Conservation (phyloP, 1,284 basidiomycete genomes). For the Gymnopus androsaceus region DNA sequence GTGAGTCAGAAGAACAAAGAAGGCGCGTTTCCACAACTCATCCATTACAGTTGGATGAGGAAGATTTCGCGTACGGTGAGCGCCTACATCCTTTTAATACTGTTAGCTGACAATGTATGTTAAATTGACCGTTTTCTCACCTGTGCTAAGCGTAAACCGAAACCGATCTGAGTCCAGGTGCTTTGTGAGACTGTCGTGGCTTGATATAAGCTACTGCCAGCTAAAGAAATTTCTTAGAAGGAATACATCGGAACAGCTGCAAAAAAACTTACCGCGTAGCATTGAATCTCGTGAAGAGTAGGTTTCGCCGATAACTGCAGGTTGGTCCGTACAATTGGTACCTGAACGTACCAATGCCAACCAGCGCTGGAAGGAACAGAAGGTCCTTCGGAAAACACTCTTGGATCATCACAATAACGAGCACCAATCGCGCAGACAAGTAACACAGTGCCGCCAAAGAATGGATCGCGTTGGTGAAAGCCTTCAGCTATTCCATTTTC, state of each 20-base stretch:
- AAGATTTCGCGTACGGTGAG: slow-evolving; percentile 42
- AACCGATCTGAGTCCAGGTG: slow-evolving; percentile 59
- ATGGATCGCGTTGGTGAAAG: slow-evolving; percentile 56
- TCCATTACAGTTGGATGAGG: slow-evolving; percentile 44
- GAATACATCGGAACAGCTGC: slow-evolving; percentile 14
- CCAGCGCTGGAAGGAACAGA: slow-evolving; percentile 56
- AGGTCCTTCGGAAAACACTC: slow-evolving; percentile 56
- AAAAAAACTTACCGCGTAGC: slow-evolving; percentile 44
- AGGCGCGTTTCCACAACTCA: slow-evolving; percentile 71
- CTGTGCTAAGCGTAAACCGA: slow-evolving; percentile 58
- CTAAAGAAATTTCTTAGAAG: slow-evolving; percentile 22
- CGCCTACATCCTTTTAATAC: slow-evolving; percentile 59
- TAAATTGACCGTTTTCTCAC: no score
- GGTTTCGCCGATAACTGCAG: slow-evolving; percentile 52
- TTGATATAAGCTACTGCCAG: slow-evolving; percentile 36
- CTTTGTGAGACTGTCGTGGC: slow-evolving; percentile 46
- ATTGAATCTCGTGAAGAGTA: slow-evolving; percentile 70
- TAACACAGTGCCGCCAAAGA: slow-evolving; percentile 71
- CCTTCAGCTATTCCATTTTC: slow-evolving; percentile 59
- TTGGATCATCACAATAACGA: slow-evolving; percentile 67
- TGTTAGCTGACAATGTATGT: no score
- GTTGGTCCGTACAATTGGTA: slow-evolving; percentile 57
- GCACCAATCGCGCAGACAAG: slow-evolving; percentile 78
- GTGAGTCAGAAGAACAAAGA: slow-evolving; percentile 56
- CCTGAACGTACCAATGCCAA: slow-evolving; percentile 74